A percentile compares a stretch with the other conserved stretches of the same genome.
Conservation (phyloP, 2,329 filamentous ascomycete genomes). For the Phialemoniopsis sp. region DNA sequence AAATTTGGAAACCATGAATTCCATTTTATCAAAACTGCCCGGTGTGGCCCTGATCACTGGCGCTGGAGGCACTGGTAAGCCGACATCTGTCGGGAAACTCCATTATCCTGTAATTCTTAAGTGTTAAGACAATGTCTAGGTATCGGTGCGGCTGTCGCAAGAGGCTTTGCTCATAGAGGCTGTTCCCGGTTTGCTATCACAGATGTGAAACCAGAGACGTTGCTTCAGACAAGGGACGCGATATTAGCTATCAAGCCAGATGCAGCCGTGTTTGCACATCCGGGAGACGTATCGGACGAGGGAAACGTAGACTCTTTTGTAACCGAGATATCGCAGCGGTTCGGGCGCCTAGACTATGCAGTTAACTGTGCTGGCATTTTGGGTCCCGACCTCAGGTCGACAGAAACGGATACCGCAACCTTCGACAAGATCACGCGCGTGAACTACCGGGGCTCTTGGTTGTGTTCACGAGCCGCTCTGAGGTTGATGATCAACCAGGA, state of each 20-base stretch:
- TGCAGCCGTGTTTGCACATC: constrained; percentile 21
- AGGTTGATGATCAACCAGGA: constrained; percentile 40
- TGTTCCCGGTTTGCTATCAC: constrained; percentile 49
- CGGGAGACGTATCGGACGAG: constrained; percentile 45
- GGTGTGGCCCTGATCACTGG: constrained; percentile 40
- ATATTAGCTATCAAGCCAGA: constrained; percentile 26
- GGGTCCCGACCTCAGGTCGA: constrained; percentile 31
- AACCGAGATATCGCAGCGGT: constrained; percentile 21
- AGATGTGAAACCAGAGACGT: constrained; percentile 38
- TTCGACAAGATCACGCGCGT: constrained; percentile 51
- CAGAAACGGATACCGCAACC: constrained; percentile 38
- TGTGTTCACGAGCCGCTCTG: constrained; percentile 38
- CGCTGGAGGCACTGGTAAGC: constrained; percentile 39
- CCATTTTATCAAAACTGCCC: constrained; percentile 25
- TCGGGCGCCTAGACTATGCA: constrained; percentile 49
- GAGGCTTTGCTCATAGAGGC: constrained; percentile 43
- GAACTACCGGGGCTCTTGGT: constrained; percentile 50
- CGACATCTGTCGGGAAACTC: background rate
- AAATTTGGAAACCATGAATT: no score
- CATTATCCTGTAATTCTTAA: background rate
- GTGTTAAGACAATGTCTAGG: constrained; percentile 25
- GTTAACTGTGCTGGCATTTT: constrained; percentile 53
- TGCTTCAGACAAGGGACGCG: constrained; percentile 27
- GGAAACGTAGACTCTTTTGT: constrained; percentile 33
- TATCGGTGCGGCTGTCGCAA: constrained; percentile 50